Evolutionary conservation across 2,329 filamentous ascomycete genomes (phyloP).

Genomic region (Neofusicoccum laricinum): DNA sequence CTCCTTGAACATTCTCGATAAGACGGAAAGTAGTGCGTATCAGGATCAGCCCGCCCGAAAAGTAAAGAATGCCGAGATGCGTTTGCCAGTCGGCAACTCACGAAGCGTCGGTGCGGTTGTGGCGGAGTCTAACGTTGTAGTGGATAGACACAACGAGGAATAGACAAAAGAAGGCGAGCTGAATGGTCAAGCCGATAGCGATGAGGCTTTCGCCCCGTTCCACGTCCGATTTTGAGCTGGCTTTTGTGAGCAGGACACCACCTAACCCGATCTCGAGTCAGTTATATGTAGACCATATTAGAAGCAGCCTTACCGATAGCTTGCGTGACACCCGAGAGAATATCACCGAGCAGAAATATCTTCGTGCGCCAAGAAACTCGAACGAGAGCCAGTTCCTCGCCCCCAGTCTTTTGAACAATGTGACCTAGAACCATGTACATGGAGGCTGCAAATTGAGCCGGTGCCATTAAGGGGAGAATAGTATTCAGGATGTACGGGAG

Average conservation of each 20-base stretch:
- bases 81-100: conserved; percentile 22
- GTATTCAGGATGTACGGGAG: conserved; percentile 43
- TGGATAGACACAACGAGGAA: conserved; percentile 40
- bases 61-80: conserved; percentile 44
- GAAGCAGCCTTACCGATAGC: conserved; percentile 10
- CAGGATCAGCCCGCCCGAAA: conserved; percentile 45
- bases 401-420: conserved; percentile 34
- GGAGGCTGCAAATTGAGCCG: conserved; percentile 45
- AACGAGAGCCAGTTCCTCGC: conserved; percentile 35
- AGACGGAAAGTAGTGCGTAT: conserved; percentile 49
- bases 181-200: conserved; percentile 49
- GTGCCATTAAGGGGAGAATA: conserved; percentile 44
- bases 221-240: not conserved
- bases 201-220: conserved; percentile 42
- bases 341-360: conserved; percentile 41
- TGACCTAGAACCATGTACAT: conserved; percentile 45
- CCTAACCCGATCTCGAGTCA: not conserved
- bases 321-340: conserved; percentile 43
- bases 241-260: not conserved
- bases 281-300: not conserved
- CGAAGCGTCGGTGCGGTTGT: conserved; percentile 18
- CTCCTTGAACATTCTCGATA: conserved; percentile 47
- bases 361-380: conserved; percentile 36
- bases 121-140: conserved; percentile 25
- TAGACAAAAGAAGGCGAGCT: conserved; percentile 50